Evolutionary conservation across 306 rosid species (phyloP), one percentile per base, ranked within the genome.

Genomic region (Acacia crassicarpa): DNA sequence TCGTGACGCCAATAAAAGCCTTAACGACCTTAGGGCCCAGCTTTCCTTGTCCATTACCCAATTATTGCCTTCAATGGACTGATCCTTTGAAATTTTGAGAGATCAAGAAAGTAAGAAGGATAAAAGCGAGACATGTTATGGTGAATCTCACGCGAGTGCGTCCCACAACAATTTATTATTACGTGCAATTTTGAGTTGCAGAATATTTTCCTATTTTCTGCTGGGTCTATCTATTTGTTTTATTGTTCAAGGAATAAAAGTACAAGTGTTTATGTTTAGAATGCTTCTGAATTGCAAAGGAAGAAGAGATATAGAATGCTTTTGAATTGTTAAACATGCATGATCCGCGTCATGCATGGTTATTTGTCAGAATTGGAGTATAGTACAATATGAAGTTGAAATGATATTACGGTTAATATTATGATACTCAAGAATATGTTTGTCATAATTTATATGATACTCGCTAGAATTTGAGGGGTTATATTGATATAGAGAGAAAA

Each of bases 1-100:
- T 45, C 88, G 93, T 14, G 81, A 43, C 81, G 83, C 88, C 13
- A 88, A 84, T 67, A 80, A 89, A 82, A 86, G 85, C 53, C 46
- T 88, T 9, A 83, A 83, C 41, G 91, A 90, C 79, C 53, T 88
- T 44, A 78, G 61, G 82, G 51, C 81, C 68, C 88, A 86, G 76
- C 53, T 88, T 70, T 91, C 94, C 35, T 66, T 83, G 8, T 85
- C 89, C 46, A 44, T 66, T 83, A 2, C 82, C 85, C 46, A 59
- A 76, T 74, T 88, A 67, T 48, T 88, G 88, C 74, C 87, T 90
- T 56, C 78, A 35, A 4, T 83, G 46, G 75, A 53, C 35, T 61
- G 35, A 61, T 61, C 12, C 19, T 61, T 61, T 25, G 33, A 61
- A 11, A 58, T 56, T n/a, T 56, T 56, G 66, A 59, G 66, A n/a